phyloP scores from a whole-genome alignment of 1,284 basidiomycete genomes.

The Xerocomus minutiporus region DNA sequence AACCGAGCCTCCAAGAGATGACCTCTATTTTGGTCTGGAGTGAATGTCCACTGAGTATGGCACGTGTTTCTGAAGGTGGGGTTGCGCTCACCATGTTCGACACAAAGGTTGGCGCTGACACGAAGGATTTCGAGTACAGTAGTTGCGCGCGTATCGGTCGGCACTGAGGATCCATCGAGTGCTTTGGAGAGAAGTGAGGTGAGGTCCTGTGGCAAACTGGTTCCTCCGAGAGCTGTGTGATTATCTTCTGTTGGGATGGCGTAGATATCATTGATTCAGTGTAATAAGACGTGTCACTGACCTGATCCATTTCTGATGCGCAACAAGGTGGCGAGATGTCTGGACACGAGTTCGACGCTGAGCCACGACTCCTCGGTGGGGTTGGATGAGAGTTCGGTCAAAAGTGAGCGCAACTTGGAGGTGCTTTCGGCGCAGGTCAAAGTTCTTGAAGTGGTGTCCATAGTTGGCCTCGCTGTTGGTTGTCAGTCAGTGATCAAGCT shows the following conservation, averaged over 20 bases:
- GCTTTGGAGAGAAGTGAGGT: constrained; percentile 55
- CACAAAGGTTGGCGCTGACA: constrained; percentile 73
- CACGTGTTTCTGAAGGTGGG: background rate
- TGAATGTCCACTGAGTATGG: constrained; percentile 2
- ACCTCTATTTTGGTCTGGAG: constrained; percentile 60
- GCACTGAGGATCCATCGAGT: constrained; percentile 45
- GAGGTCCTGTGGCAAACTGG: constrained; percentile 59
- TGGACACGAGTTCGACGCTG: constrained; percentile 48
- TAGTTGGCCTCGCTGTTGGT: constrained; percentile 5
- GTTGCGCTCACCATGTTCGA: constrained; percentile 62
- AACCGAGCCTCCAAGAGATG: constrained; percentile 64
- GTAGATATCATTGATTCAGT: constrained; percentile 11
- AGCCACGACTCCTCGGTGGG: constrained; percentile 44
- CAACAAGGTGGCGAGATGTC: constrained; percentile 57
- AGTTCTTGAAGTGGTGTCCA: constrained; percentile 19
- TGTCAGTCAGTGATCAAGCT: background rate
- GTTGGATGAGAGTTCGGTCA: constrained; percentile 35
- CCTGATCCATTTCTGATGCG: constrained; percentile 50
- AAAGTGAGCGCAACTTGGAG: constrained; percentile 29
- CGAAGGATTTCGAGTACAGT: constrained; percentile 65
- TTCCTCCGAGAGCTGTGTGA: constrained; percentile 63
- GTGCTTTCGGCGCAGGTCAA: constrained; percentile 28
- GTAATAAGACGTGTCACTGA: constrained; percentile 23
- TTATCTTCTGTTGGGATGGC: constrained; percentile 50
- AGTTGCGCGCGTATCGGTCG: constrained; percentile 41